Evolutionary conservation across 371 early-diverging fungal genomes (phyloP), one percentile per base, ranked within the genome.

Genomic region (Choanephora cucurbitarum): DNA sequence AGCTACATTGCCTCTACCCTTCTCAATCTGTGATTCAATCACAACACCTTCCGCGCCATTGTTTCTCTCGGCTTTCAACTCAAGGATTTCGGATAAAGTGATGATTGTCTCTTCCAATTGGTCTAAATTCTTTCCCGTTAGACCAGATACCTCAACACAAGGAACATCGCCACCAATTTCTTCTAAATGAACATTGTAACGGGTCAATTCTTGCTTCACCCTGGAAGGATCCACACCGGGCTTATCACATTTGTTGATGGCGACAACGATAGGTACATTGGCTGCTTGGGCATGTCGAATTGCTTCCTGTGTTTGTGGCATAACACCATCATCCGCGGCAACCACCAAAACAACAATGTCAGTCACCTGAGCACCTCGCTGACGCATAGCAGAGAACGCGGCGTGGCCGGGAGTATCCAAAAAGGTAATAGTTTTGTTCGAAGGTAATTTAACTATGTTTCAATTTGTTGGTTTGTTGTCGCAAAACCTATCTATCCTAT

Each of bases 401-500:
- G 96, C 93, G 59, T 98, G 98, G 11, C 98, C 98, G 0, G 98
- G 98, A 1, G 97, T 96, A 62, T 98, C 98, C 62, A 97, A 69
- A 62, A 97, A 96, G 2, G 98, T 96, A 54, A 97, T 96, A 32
- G 72, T 75, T 57, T 88, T 82, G 22, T 79, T 77, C 0, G 84
- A 87, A 17, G 87, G 88, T 18, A 87, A 68, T 18, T 70, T 49
- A 0, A 88, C 87, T 75, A 52, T 41, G 22, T 44, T 41, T 63
- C 55, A 41, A 13, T 18, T 11, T n/a, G 7, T 44, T n/a, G 15
- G 22, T 28, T 28, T 1, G 6, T 7, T 6, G 19, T 21, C 14
- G 28, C 28, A n/a, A n/a, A n/a, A n/a, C n/a, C n/a, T 44, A 13
- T 1, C 3, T 9, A 40, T 19, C 10, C 4, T 24, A 11, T 34